Base-by-base conservation (phyloP, 768 basidiomycete species). In the Lactarius trivialis region DNA sequence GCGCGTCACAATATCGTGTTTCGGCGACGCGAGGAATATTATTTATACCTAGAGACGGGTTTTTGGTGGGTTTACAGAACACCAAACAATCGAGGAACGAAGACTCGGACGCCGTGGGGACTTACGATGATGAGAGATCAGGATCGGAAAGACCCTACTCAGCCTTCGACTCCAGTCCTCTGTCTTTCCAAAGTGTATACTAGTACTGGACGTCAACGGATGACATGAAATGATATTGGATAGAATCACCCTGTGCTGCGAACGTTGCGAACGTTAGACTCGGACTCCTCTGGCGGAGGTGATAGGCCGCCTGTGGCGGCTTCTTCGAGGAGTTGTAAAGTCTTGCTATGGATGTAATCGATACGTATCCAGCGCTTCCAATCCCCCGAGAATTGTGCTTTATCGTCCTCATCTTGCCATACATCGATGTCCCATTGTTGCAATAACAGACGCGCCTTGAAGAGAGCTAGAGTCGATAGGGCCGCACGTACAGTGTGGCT, bases 61-160 rank as follows among this genome's bases (percentile, higher is more conserved):
- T n/a, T 30, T 37, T n/a, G 17, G 19, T 37, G 28, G 17, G 19
- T 39, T 24, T 2, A 12, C 2, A 24, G 12, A 14, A 48, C 12
- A 24, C 12, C 24, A 6, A 48, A 48, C 12, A 12, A 48, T 26
- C 11, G n/a, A 21, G 7, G 7, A 19, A 50, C 15, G 34, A 30
- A 3, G 11, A 19, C 32, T n/a, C 52, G 19, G n/a, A 43, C 36
- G 11, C 2, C 7, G 32, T 28, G 30, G 28, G 30, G 24, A 39
- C 62, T 36, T 39, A 63, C 62, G 45, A n/a, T 50, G 62, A 50
- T 63, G 62, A 5, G 26, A 19, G 45, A 55, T 24, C 39, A 59
- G 48, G 37, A 21, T 4, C 19, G 62, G 62, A 7, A 63, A 36
- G 8, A 59, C 57, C 2, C 15, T 5, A 36, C 58, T 63, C 48